Conservation (phyloP, 208 protist species). For the Trypanosoma avium region DNA sequence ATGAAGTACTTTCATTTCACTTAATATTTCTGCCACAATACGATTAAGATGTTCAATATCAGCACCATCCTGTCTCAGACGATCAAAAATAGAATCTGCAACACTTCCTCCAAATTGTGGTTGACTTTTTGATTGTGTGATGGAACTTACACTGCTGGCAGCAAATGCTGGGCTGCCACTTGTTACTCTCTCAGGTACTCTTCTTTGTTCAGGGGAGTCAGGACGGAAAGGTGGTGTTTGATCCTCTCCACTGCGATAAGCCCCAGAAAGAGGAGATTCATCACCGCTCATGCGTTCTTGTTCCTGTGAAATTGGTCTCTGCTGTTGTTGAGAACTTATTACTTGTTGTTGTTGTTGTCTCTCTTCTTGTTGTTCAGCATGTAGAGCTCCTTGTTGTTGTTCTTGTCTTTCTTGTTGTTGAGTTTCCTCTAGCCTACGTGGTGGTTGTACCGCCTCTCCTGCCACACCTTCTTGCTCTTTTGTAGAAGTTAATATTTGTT, state of each 20-base stretch:
- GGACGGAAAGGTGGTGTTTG: neutral
- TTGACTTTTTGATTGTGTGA: neutral
- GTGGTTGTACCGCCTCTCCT: neutral
- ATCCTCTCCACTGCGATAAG: neutral
- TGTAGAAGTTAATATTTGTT: neutral
- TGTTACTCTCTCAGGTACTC: neutral
- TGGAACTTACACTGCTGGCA: neutral
- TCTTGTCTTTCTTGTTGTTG: neutral
- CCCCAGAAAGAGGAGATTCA: neutral
- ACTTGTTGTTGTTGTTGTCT: neutral
- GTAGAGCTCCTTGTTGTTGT: neutral
- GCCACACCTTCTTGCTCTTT: too few relatives aligned
- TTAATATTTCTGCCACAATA: constrained; percentile 89
- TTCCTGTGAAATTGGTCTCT: too few relatives aligned
- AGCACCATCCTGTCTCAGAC: constrained; percentile 55
- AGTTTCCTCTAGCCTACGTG: neutral
- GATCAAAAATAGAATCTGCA: constrained; percentile 38
- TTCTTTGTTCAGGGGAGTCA: neutral
- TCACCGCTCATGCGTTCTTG: neutral
- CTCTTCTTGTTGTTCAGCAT: neutral
- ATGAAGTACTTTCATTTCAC: constrained; percentile 79
- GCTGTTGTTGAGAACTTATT: too few relatives aligned
- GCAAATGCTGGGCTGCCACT: neutral
- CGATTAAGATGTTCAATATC: constrained; percentile 88
- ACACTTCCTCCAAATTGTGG: neutral